These are phyloP conservation scores for Saccharomyces hybrid DNA, from an alignment of 1,139 yeast species.

Conservation along the genomic window DNA sequence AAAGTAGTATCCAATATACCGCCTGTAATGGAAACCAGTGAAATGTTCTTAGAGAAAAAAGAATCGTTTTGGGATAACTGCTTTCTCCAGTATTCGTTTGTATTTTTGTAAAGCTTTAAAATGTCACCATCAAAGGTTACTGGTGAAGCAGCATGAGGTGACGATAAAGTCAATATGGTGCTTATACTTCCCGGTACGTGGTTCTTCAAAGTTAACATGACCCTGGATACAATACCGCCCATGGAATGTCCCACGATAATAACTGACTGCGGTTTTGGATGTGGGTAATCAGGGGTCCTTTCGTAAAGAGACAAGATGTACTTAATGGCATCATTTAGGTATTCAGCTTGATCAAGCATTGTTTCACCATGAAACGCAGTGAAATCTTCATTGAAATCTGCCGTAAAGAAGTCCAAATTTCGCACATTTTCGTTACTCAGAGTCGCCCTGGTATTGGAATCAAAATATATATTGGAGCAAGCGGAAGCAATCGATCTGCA, in stretches of 20 bases:
- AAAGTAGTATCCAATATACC: constrained; percentile 72
- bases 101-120: constrained; percentile 59
- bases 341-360: constrained; percentile 88
- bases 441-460: constrained; percentile 28
- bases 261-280: constrained; percentile 54
- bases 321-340: constrained; percentile 74
- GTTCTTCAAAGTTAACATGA: constrained; percentile 71
- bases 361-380: constrained; percentile 96
- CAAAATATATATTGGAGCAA: constrained; percentile 44
- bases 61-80: constrained; percentile 37
- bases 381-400: constrained; percentile 91
- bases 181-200: constrained; percentile 65
- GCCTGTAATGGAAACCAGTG: constrained; percentile 80
- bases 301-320: constrained; percentile 66
- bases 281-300: constrained; percentile 17
- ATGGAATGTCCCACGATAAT: constrained; percentile 85
- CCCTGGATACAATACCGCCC: constrained; percentile 92
- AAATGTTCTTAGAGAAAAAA: constrained; percentile 36
- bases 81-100: constrained; percentile 74
- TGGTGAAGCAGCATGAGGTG: constrained; percentile 93
- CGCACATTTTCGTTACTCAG: constrained; percentile 32
- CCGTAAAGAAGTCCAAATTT: constrained; percentile 71
- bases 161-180: constrained; percentile 76
- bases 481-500: constrained; percentile 85
- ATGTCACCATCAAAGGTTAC: constrained; percentile 89